Evolutionary conservation across 1,284 basidiomycete species (phyloP), one percentile per base, ranked within the genome.

Genomic region (Erythrobasidium hasegawianum): DNA sequence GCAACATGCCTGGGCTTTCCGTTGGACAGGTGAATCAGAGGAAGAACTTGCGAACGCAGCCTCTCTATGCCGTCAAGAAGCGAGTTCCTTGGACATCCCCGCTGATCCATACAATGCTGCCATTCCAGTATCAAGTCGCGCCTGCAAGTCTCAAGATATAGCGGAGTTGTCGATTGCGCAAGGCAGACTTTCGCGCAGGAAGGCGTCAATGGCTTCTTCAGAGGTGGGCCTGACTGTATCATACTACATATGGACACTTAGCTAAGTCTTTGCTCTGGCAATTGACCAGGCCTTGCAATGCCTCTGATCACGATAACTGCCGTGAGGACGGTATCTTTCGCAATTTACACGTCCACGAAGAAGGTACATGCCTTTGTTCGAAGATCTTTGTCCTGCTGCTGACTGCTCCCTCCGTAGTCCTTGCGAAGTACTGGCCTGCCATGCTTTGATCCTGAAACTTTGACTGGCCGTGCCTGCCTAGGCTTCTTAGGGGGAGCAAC

Each of bases 251-350:
- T 38, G 18, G 29, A 4, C 39, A 33, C 16, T n/a, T 13, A 14
- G n/a, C 1, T 52, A 26, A 22, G 7, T 59, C 45, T 4, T 18
- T 29, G 27, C 14, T 24, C 7, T 1, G 8, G 9, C 11, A 50
- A 3, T 66, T 53, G 18, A 56, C 20, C 33, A 68, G 70, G 73
- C 56, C 76, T 78, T 61, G 89, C 90, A 83, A 91, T 97, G 72
- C 95, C 95, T 33, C 83, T 97, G 61, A 84, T 95, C 78, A 97
- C 95, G 7, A 97, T 98, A 73, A 94, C 92, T 5, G 93, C 95
- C 75, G 94, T 97, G 75, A 88, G 94, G n/a, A 79, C 78, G 83
- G 80, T 82, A 81, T 89, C 76, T 29, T 72, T 69, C 58, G 58
- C 58, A 22, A 71, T 64, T 53, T 72, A 70, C 57, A 14, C 40